Evolutionary conservation across 2,329 filamentous ascomycete species (phyloP), one percentile per base, ranked within the genome.

Genomic region (Penicillium sp.): DNA sequence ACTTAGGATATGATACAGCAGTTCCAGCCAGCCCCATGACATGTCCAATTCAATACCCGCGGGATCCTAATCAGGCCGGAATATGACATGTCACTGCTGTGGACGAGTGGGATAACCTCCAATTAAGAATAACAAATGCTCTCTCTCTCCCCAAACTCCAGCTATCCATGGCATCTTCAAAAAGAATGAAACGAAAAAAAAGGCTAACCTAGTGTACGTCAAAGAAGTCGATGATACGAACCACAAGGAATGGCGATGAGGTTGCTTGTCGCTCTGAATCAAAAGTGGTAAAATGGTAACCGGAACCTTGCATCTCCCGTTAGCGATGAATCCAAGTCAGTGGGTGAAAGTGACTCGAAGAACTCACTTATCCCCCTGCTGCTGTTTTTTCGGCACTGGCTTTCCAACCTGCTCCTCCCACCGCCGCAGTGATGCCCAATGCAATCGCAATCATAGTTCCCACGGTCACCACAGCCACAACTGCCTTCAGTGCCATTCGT

Each of bases 381-480:
- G 64, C 47, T 25, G 65, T 65, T 23, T 71, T 66, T 34, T 69
- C 62, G 19, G 73, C 64, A 57, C 70, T 68, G 10, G 63, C 71
- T 57, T 70, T 76, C 72, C 76, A 79, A 4, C 78, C 73, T 6
- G 75, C 72, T n/a, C 75, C 76, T 31, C 75, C 74, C 1, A 79
- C 75, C 2, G 75, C 75, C 23, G 70, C 70, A 2, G 75, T 76
- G 55, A 79, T 77, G 3, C 78, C 76, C 57, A 80, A 60, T 10
- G 76, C 78, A 57, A 80, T 73, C 6, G 73, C 78, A 19, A 79
- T 72, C 70, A 77, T 77, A 16, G 68, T 69, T 5, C 77, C 77
- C 21, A 78, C 60, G 8, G 76, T 71, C 13, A 78, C 55, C n/a
- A 79, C 50, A 0, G 75, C 78, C 50, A 80, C 70, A 13, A 72